Evolutionary conservation across 257 asterid species (phyloP).

Genomic region (Solanum pinnatisectum): DNA sequence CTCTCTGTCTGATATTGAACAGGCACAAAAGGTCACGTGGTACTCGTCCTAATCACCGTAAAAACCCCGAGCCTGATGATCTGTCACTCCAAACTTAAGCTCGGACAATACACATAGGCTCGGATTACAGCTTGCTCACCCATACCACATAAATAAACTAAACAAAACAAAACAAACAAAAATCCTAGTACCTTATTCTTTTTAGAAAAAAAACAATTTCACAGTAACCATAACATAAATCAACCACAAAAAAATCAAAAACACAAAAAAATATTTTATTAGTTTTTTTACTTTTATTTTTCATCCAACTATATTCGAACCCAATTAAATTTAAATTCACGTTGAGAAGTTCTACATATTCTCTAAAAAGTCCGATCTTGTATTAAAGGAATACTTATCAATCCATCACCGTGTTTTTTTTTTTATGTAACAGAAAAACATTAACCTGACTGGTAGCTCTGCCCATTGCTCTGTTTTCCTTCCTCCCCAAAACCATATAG

Average conservation of each 20-base stretch:
- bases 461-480: not conserved
- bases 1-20: not conserved
- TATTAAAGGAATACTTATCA: too few species aligned
- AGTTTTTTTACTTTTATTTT: too few species aligned
- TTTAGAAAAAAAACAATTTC: not conserved
- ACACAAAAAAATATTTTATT: not conserved
- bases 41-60: constrained; percentile 28
- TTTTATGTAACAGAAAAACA: fast-evolving
- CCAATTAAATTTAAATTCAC: too few species aligned
- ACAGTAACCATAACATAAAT: not conserved
- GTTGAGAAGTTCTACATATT: fast-evolving
- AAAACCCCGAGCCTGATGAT: constrained; percentile 7
- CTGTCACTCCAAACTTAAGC: constrained; percentile 30
- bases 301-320: fast-evolving
- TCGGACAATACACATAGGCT: constrained; percentile 34
- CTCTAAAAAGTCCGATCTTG: fast-evolving
- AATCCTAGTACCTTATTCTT: not conserved
- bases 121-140: constrained; percentile 61
- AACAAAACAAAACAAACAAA: not conserved
- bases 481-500: not conserved
- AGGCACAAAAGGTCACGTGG: constrained; percentile 33
- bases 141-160: not conserved
- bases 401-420: too few species aligned
- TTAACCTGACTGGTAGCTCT: not conserved
- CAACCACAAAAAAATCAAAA: not conserved